Conservation (phyloP, 1,284 basidiomycete genomes). For the Melampsora americana region DNA sequence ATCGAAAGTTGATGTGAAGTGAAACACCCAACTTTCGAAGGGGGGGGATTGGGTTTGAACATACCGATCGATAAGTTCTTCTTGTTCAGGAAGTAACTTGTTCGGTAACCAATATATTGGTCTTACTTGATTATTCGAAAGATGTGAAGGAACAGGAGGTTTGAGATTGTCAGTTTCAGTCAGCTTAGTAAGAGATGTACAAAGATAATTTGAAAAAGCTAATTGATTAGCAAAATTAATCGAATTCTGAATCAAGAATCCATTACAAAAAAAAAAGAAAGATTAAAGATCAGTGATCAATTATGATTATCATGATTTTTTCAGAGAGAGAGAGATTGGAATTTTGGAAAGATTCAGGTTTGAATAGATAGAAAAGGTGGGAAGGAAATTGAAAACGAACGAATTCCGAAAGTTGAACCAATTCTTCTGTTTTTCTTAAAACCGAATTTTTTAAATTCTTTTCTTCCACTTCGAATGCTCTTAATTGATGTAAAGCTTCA, state of each 20-base stretch:
- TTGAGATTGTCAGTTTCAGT: slow-evolving; percentile 31
- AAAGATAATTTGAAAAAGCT: slow-evolving; percentile 42
- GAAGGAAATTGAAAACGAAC: slow-evolving; percentile 12
- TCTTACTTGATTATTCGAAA: slow-evolving; percentile 17
- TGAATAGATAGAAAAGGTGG: not conserved
- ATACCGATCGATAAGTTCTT: slow-evolving; percentile 42
- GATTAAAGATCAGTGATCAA: not conserved
- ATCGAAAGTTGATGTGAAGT: too few relatives aligned
- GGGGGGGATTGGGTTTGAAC: not conserved
- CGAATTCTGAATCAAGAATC: not conserved
- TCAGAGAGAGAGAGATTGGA: too few relatives aligned
- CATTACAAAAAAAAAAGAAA: not conserved
- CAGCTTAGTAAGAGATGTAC: slow-evolving; percentile 34
- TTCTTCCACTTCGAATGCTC: slow-evolving; percentile 38
- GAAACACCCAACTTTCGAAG: too few relatives aligned
- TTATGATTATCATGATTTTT: too few relatives aligned
- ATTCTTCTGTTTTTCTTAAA: slow-evolving; percentile 32
- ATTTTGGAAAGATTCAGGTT: not conserved
- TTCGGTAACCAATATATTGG: slow-evolving; percentile 34
- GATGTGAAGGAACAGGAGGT: slow-evolving; percentile 28
- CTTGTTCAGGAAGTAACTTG: slow-evolving; percentile 36
- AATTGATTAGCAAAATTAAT: slow-evolving; percentile 39
- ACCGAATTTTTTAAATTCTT: slow-evolving; percentile 26
- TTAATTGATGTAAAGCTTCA: slow-evolving; percentile 33
- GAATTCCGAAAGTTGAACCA: slow-evolving; percentile 25